phyloP scores from a whole-genome alignment of 768 basidiomycete genomes.

The Lactarius vividus region DNA sequence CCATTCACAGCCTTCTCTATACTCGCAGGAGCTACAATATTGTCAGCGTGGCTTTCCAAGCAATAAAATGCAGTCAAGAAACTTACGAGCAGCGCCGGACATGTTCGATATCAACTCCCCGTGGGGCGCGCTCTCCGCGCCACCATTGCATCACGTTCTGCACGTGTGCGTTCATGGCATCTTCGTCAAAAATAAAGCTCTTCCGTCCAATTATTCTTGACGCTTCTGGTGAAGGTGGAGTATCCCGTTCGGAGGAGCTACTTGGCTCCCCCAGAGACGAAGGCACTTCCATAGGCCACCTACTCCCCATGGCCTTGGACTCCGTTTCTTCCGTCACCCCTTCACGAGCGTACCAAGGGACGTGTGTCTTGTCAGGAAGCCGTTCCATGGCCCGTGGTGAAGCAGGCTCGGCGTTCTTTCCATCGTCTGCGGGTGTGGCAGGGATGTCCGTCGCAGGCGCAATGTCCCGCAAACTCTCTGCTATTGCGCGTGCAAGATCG shows the following conservation, averaged over 20 bases:
- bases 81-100: slow-evolving; percentile 67
- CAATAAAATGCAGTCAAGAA: slow-evolving; percentile 5
- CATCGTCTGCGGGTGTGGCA: not conserved
- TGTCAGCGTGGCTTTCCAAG: slow-evolving; percentile 2
- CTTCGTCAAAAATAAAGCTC: slow-evolving; percentile 53
- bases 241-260: not conserved
- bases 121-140: slow-evolving; percentile 63
- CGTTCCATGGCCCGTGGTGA: slow-evolving; percentile 7
- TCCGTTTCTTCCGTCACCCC: slow-evolving; percentile 28
- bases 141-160: slow-evolving; percentile 66
- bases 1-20: slow-evolving; percentile 45
- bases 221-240: not conserved
- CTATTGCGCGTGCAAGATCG: slow-evolving; percentile 29
- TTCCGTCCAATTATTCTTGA: slow-evolving; percentile 63
- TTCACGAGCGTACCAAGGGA: slow-evolving; percentile 36
- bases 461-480: slow-evolving; percentile 28
- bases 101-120: slow-evolving; percentile 64
- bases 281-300: not conserved
- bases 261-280: not conserved
- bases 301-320: slow-evolving; percentile 1
- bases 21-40: slow-evolving; percentile 38
- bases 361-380: slow-evolving; percentile 27
- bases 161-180: slow-evolving; percentile 53
- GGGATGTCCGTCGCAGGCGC: not conserved
- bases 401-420: not conserved